Evolutionary conservation across 495 filamentous ascomycete species (phyloP).

Genomic region (Parathielavia appendiculata): DNA sequence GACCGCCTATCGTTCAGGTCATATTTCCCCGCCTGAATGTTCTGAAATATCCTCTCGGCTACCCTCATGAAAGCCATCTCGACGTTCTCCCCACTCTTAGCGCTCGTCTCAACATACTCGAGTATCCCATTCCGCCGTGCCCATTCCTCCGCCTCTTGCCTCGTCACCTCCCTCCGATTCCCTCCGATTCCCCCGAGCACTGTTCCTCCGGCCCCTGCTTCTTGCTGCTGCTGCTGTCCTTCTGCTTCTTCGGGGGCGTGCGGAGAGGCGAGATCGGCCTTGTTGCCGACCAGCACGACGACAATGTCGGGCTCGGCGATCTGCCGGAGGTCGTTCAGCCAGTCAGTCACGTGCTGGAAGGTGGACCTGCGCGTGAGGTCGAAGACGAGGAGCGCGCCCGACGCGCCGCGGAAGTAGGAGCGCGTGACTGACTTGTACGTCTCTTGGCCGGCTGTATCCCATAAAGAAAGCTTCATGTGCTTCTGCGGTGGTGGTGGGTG

Average conservation of each 20-base stretch:
- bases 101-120: conserved; percentile 90
- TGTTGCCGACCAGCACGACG: conserved; percentile 92
- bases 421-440: conserved; percentile 93
- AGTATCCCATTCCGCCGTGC: conserved; percentile 74
- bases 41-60: conserved; percentile 88
- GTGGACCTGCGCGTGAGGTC: conserved; percentile 85
- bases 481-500: conserved; percentile 55
- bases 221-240: not conserved
- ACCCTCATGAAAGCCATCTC: conserved; percentile 90
- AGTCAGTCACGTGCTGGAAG: conserved; percentile 77
- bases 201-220: not conserved
- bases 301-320: conserved; percentile 93
- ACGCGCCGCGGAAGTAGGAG: conserved; percentile 91
- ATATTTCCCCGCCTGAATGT: conserved; percentile 89
- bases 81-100: conserved; percentile 89
- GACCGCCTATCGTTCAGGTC: conserved; percentile 89
- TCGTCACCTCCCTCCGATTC: conserved; percentile 59
- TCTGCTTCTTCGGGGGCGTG: conserved; percentile 16
- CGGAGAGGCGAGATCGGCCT: conserved; percentile 66
- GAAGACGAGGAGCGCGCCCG: conserved; percentile 88
- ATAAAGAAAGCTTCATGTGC: conserved; percentile 70
- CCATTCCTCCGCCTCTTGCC: conserved; percentile 81
- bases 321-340: conserved; percentile 86
- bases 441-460: conserved; percentile 98
- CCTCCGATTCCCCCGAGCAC: not conserved